phyloP scores from a whole-genome alignment of 2,329 filamentous ascomycete genomes.

The Penicillium janthinellum region DNA sequence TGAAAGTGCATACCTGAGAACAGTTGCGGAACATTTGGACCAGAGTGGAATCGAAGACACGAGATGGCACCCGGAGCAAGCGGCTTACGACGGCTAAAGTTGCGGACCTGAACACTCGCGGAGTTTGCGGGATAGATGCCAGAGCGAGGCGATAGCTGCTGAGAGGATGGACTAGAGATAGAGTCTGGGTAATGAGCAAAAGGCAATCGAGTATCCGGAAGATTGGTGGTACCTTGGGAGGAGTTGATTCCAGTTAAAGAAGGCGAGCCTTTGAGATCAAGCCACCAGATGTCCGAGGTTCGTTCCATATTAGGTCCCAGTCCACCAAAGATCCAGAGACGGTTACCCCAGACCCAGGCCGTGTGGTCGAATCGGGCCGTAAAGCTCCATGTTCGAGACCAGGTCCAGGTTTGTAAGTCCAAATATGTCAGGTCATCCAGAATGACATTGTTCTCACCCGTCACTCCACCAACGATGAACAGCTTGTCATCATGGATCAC shows the following conservation, averaged over 20 bases:
- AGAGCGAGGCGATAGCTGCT: constrained; percentile 42
- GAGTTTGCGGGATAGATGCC: constrained; percentile 72
- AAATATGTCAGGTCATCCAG: constrained; percentile 96
- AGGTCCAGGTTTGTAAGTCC: constrained; percentile 95
- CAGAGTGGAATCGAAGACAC: constrained; percentile 84
- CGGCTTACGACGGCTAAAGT: constrained; percentile 51
- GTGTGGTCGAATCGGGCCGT: constrained; percentile 94
- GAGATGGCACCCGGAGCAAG: constrained; percentile 85
- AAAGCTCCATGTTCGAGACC: constrained; percentile 95
- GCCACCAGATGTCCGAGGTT: constrained; percentile 93
- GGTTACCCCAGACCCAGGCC: constrained; percentile 87
- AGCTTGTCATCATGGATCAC: constrained; percentile 95
- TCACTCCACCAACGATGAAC: constrained; percentile 94
- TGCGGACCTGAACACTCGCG: constrained; percentile 60
- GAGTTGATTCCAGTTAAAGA: constrained; percentile 72
- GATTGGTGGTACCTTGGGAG: constrained; percentile 56
- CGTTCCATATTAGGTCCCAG: constrained; percentile 97
- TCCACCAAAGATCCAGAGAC: constrained; percentile 95
- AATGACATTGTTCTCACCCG: constrained; percentile 86
- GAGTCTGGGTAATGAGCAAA: constrained; percentile 43
- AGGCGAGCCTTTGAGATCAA: constrained; percentile 88
- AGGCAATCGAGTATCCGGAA: constrained; percentile 34
- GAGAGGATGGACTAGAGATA: constrained; percentile 37
- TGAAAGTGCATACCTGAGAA: constrained; percentile 94
- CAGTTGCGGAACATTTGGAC: constrained; percentile 82